Evolutionary conservation across 2,329 filamentous ascomycete genomes (phyloP), one percentile per base, ranked within the genome.

Genomic region (Colletotrichum sp.): DNA sequence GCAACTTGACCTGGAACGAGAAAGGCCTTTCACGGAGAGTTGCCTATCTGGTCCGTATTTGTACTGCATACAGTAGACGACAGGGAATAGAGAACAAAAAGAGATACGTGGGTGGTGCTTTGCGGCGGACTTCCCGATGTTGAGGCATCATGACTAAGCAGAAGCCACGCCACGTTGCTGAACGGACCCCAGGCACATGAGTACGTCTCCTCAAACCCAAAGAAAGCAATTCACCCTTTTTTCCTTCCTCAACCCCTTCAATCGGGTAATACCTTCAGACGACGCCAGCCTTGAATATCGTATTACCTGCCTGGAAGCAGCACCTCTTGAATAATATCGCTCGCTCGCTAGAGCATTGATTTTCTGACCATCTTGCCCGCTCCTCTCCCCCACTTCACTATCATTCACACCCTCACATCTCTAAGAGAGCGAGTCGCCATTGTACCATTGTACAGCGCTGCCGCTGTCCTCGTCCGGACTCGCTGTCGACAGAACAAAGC

Each of bases 271-370:
- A 72, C 73, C 49, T 75, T 76, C 73, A 72, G 73, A 76, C 73
- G 69, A 76, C 73, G 63, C 63, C 69, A 66, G 72, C 69, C 69
- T 72, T 75, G 73, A 76, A 76, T 63, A 76, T 70, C 72, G 74
- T 75, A 75, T 76, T 75, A 75, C 65, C 71, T 76, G 74, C 74
- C 74, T 70, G 74, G 71, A 69, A 76, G 74, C 74, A 76, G 74
- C 64, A 69, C 65, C 52, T 76, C 49, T 69, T 74, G 71, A 75
- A 71, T 70, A 76, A 72, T 68, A 55, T 16, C 68, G 73, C 63
- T 71, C 39, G 62, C 65, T 69, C 65, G 34, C 64, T 65, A 73
- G 60, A 76, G 71, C 59, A 69, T 59, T 44, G 65, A 49, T 57
- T 18, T 30, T 32, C 36, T 21, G 30, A 21, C 15, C 24, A 26